Base-by-base conservation (phyloP, 768 basidiomycete genomes). In the Favolaschia claudopus region DNA sequence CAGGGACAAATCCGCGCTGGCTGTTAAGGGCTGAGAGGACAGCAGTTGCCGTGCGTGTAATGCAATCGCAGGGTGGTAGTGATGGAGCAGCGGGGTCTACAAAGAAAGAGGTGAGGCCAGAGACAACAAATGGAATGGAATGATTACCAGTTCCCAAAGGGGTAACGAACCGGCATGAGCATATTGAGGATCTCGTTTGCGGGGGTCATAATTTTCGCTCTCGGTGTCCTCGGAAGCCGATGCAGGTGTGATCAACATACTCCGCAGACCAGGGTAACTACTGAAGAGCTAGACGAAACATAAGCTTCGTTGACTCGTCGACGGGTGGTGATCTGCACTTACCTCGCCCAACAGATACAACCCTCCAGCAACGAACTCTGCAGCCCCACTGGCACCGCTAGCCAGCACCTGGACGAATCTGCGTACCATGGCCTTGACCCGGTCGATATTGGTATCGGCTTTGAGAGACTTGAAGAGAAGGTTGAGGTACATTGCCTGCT, bases 401-500 rank as follows among this genome's bases (percentile, higher is more conserved):
- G 79, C 85, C 36, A 97, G 77, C 38, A 94, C 81, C 73, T 97
- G 95, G 24, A 95, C 78, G 40, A 97, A 87, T 42, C 96, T 76
- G 67, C 91, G 84, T 25, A 98, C 82, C 59, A 97, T 86, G 1
- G 94, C 93, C 70, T 87, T 88, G 17, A 90, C 82, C 9, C 96
- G 82, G 43, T 85, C 82, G 29, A 66, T 67, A 63, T 89, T 89
- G 0, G 69, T 77, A 53, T 82, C 82, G 4, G 81, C 82, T 74
- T 96, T 96, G 63, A 97, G 75, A 2, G 92, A 89, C 67, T 93
- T 95, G 85, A 96, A 96, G 19, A 98, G 73, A 17, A 99, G 75
- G 70, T 98, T 99, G 54, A 99, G 84, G 73, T 96, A 99, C 89
- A 99, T 92, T 6, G 95, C 95, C 71, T 99, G 95, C 69, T 99